Conservation (phyloP, 495 filamentous ascomycete genomes). For the Penicillium cosmopolitanum region DNA sequence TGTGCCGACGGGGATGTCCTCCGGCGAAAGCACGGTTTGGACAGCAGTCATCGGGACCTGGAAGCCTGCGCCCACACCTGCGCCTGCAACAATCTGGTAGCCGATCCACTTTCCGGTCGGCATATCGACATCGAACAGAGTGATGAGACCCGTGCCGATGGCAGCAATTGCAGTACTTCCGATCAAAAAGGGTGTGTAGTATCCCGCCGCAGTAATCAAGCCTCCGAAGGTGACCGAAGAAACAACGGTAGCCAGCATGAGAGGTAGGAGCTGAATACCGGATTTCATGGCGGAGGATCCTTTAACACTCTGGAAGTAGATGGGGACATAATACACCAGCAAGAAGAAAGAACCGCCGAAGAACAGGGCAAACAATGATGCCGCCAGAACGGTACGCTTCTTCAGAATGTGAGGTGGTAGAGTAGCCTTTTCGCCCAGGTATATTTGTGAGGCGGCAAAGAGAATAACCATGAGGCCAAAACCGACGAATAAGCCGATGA, state of each 20-base stretch:
- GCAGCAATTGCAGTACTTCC: constrained; percentile 52
- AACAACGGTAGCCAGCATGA: constrained; percentile 42
- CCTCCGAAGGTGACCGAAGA: constrained; percentile 47
- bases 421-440: constrained; percentile 31
- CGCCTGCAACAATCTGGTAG: constrained; percentile 60
- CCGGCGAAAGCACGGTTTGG: constrained; percentile 29
- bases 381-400: constrained; percentile 53
- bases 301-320: constrained; percentile 62
- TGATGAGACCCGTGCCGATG: constrained; percentile 68
- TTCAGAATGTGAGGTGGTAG: constrained; percentile 36
- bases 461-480: constrained; percentile 39
- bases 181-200: constrained; percentile 73
- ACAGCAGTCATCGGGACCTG: constrained; percentile 45
- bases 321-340: constrained; percentile 49
- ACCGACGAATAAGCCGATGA: constrained; percentile 41
- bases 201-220: constrained; percentile 61
- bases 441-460: constrained; percentile 31
- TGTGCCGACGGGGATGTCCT: constrained; percentile 29
- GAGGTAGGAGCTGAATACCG: constrained; percentile 50
- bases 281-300: constrained; percentile 63
- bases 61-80: constrained; percentile 54
- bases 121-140: constrained; percentile 53
- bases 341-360: constrained; percentile 48
- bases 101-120: constrained; percentile 56
- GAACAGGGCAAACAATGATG: constrained; percentile 56